These are phyloP conservation scores for Rhizopus microsporus DNA, from an alignment of 371 early-diverging fungal species.

Conservation along the genomic window DNA sequence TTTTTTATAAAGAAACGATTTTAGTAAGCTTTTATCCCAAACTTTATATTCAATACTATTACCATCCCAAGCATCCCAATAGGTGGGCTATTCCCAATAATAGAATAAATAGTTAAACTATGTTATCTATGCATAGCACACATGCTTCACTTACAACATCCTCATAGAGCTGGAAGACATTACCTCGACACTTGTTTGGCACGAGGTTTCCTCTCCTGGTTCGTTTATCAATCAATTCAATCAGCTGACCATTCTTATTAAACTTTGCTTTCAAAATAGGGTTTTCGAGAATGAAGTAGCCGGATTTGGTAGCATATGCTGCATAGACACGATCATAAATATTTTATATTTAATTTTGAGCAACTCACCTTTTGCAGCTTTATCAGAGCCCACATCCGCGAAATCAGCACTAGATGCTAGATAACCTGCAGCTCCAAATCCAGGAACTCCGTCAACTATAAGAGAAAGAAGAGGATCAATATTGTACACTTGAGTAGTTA, in stretches of 20 bases:
- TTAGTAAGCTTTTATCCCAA: neutral
- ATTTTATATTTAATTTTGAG: neutral
- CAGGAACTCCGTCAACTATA: slow-evolving; percentile 37
- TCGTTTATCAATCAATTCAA: slow-evolving; percentile 62
- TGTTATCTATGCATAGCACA: neutral
- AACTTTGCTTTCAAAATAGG: slow-evolving; percentile 65
- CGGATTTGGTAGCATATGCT: slow-evolving; percentile 38
- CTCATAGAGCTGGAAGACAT: slow-evolving; percentile 81
- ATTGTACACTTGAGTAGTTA: neutral
- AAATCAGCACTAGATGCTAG: slow-evolving; percentile 11
- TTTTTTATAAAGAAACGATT: neutral
- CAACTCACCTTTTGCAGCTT: slow-evolving; percentile 27
- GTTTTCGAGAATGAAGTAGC: slow-evolving; percentile 72
- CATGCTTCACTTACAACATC: slow-evolving; percentile 64
- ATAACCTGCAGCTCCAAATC: slow-evolving; percentile 34
- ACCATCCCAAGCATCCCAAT: slow-evolving; percentile 80
- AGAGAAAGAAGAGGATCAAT: neutral
- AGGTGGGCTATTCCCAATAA: slow-evolving; percentile 53
- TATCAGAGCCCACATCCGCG: slow-evolving; percentile 4
- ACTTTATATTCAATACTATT: neutral
- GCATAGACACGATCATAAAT: neutral
- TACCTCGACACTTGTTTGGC: slow-evolving; percentile 65
- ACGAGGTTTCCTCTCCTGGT: slow-evolving; percentile 69
- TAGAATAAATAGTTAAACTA: neutral
- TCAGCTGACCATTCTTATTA: slow-evolving; percentile 71